Percentiles rank a stretch among this genome's conserved stretches.
Evolutionary conservation across 257 asterid genomes (phyloP).

Genomic region (Henckelia pumila): DNA sequence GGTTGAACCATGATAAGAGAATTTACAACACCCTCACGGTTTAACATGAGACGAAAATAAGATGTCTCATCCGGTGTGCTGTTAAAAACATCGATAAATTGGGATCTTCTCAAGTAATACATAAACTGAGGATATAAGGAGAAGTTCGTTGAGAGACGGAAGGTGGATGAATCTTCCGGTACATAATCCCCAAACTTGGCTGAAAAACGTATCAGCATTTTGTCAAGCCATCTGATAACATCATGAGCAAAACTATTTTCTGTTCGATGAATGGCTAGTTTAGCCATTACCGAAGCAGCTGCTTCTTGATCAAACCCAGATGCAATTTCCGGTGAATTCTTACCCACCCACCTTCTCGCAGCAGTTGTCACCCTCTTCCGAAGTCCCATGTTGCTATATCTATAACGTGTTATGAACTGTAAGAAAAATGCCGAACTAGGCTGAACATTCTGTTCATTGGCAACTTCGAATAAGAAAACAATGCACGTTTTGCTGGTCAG

Average conservation of each 20-base stretch:
- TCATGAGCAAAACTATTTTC: conserved; percentile 46
- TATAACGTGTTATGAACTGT: conserved; percentile 74
- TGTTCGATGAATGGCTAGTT: conserved; percentile 62
- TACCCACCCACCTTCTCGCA: conserved; percentile 89
- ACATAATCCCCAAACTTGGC: conserved; percentile 84
- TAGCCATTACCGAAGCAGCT: conserved; percentile 90
- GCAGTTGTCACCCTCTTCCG: conserved; percentile 91
- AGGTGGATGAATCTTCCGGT: conserved; percentile 82
- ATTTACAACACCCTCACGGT: conserved; percentile 85
- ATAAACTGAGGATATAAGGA: conserved; percentile 91
- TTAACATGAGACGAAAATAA: conserved; percentile 68
- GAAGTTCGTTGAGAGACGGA: conserved; percentile 73
- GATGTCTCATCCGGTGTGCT: conserved; percentile 91
- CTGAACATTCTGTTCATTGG: conserved; percentile 55
- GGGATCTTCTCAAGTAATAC: conserved; percentile 86
- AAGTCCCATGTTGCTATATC: conserved; percentile 64
- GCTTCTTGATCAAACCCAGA: conserved; percentile 95
- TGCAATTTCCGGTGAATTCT: conserved; percentile 65
- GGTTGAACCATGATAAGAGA: conserved; percentile 95
- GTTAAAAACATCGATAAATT: conserved; percentile 79
- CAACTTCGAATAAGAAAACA: conserved; percentile 81
- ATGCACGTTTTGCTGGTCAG: conserved; percentile 72
- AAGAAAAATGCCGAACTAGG: conserved; percentile 75
- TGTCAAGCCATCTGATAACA: conserved; percentile 82
- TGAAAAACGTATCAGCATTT: conserved; percentile 60